Evolutionary conservation across 1,139 yeast genomes (phyloP), one percentile per base, ranked within the genome.

Genomic region (Blastobotrys capitulatus): DNA sequence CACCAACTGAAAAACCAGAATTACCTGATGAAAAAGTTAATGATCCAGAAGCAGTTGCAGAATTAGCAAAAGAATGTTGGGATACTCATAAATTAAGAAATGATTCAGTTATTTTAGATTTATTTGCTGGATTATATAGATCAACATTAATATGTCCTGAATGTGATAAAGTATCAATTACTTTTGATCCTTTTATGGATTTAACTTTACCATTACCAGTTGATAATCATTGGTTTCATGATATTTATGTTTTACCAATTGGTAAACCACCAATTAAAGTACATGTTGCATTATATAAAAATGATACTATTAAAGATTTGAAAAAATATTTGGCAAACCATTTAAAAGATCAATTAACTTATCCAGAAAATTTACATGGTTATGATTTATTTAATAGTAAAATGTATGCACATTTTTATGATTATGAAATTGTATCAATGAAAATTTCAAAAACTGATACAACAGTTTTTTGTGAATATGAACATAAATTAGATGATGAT

Each of bases 171-270:
- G 80, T 87, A 2, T 86, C 96, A 27, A 77, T 90, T 25, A 90
- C 97, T 0, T 92, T 90, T 69, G 98, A 92, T 64, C 98, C 98
- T 0, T 92, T 83, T 63, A 87, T 83, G 70, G 97, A 89, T 62
- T 70, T 92, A 56, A 90, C 98, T 0, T 71, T 92, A 44, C 97
- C 97, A 0, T 71, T 92, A 41, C 97, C 97, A 0, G 80, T 85
- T 12, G 80, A 80, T 47, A 79, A 82, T 44, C 75, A 78, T 51
- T 90, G 97, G 96, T 70, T 73, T 35, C 84, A 81, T 44, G 78
- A 78, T 13, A 74, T 90, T 42, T 73, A 77, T 1, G 71, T 88
- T 22, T 77, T 90, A 34, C 83, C 86, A 22, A 75, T 78, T 42
- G 68, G 74, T 25, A 80, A 80, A 1, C 67, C 66, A 1, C 77